Evolutionary conservation across 192 early-diverging fungal species (phyloP).

Genomic region (Backusella parvicylindrica): DNA sequence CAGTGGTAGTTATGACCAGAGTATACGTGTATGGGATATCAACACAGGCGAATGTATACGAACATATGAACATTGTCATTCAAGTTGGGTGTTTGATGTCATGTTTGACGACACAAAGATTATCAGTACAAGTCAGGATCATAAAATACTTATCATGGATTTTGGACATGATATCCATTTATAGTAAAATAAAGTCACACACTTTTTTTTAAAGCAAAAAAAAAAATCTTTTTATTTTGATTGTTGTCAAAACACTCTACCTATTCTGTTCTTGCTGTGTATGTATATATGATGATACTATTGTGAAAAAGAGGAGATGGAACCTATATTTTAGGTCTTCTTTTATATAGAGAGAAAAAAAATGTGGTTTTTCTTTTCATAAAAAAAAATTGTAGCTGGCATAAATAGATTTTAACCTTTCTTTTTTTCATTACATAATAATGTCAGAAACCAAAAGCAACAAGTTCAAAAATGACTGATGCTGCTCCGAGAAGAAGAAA

Average conservation of each 20-base stretch:
- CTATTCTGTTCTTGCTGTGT: not conserved
- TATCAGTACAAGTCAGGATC: slow-evolving; percentile 54
- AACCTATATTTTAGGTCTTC: not conserved
- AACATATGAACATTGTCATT: slow-evolving; percentile 72
- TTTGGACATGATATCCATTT: slow-evolving; percentile 18
- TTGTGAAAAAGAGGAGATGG: not conserved
- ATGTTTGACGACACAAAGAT: slow-evolving; percentile 81
- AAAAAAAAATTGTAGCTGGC: not conserved
- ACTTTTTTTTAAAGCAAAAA: not conserved
- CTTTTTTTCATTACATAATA: not conserved
- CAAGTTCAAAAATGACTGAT: not conserved
- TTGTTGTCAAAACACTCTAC: not conserved
- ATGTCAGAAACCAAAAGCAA: not conserved
- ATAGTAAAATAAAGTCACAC: not conserved
- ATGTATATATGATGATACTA: not conserved
- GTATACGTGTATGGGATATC: slow-evolving; percentile 93
- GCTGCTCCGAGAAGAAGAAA: not conserved
- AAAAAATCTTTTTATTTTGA: not conserved
- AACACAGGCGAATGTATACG: slow-evolving; percentile 71
- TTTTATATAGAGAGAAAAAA: not conserved
- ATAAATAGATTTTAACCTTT: not conserved
- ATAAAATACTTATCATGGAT: slow-evolving; percentile 43
- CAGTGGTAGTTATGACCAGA: slow-evolving; percentile 91
- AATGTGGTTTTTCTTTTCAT: not conserved
- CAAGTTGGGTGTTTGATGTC: slow-evolving; percentile 97